phyloP scores from a whole-genome alignment of 1,284 basidiomycete genomes.

The Ganoderma boninense region DNA sequence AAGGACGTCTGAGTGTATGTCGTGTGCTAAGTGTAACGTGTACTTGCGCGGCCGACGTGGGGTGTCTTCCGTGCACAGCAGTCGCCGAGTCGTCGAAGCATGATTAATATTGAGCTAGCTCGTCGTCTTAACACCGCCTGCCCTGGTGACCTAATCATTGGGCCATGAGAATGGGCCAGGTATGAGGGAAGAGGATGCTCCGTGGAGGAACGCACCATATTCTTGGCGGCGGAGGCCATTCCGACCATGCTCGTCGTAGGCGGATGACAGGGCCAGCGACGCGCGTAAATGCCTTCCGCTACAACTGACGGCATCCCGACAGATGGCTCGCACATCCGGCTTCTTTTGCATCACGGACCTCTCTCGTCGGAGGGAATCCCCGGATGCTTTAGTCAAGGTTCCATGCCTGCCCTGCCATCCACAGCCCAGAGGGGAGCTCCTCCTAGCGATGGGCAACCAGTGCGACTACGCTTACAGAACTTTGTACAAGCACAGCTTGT shows the following conservation, averaged over 20 bases:
- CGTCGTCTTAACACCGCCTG: neutral
- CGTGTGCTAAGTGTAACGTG: neutral
- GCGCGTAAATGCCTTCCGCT: neutral
- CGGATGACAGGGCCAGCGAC: neutral
- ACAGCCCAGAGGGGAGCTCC: neutral
- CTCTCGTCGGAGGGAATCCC: neutral
- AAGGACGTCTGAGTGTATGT: neutral
- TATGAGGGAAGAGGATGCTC: neutral
- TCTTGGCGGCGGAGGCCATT: neutral
- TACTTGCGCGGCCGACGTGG: neutral
- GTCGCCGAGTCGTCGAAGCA: neutral
- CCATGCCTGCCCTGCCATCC: neutral
- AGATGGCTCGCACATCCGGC: neutral
- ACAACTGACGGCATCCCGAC: constrained; percentile 9
- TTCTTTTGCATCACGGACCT: neutral
- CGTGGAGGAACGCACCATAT: neutral
- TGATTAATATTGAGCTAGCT: neutral
- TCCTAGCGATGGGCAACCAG: neutral
- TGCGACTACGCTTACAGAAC: neutral
- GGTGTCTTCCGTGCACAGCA: neutral
- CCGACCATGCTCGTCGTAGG: neutral
- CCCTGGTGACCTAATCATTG: no score
- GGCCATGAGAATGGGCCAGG: neutral
- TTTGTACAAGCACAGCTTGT: neutral
- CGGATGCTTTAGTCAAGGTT: neutral